Percentiles rank a stretch among this genome's conserved stretches.
phyloP scores from a whole-genome alignment of 2,329 filamentous ascomycete genomes.

The Monilinia vaccinii-corymbosi region DNA sequence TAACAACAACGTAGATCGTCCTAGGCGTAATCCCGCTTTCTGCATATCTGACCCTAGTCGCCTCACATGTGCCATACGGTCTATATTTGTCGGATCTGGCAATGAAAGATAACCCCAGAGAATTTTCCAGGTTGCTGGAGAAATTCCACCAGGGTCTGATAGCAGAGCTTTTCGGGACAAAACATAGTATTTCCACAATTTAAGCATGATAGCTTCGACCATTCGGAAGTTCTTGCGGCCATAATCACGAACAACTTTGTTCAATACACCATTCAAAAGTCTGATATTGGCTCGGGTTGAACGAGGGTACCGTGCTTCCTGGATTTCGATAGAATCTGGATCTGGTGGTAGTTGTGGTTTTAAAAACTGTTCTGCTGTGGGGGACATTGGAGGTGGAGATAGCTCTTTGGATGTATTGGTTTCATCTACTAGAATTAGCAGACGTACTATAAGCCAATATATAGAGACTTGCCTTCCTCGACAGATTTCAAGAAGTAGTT shows the following conservation, averaged over 20 bases:
- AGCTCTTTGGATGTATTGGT: not conserved
- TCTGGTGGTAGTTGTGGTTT: not conserved
- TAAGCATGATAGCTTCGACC: not conserved
- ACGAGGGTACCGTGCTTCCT: not conserved
- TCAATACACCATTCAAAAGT: not conserved
- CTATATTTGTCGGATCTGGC: slow-evolving; percentile 37
- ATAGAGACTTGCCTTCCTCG: slow-evolving; percentile 1
- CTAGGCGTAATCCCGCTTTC: slow-evolving; percentile 45
- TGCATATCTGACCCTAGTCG: slow-evolving; percentile 58
- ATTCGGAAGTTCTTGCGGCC: not conserved
- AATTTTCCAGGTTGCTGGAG: slow-evolving; percentile 50
- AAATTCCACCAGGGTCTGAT: slow-evolving; percentile 45
- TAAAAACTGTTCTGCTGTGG: not conserved
- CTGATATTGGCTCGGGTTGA: not conserved
- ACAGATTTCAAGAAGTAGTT: slow-evolving; percentile 11
- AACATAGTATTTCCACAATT: slow-evolving; percentile 39
- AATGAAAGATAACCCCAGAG: slow-evolving; percentile 54
- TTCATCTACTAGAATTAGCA: slow-evolving; percentile 2
- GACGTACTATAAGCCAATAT: not conserved
- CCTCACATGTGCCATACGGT: slow-evolving; percentile 52
- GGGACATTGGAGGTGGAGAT: not conserved
- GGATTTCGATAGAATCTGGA: not conserved
- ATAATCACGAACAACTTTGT: not conserved
- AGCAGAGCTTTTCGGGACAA: slow-evolving; percentile 38
- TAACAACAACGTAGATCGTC: slow-evolving; percentile 49